phyloP scores from a whole-genome alignment of 768 basidiomycete species.

The Xerocomellus dryophilus region DNA sequence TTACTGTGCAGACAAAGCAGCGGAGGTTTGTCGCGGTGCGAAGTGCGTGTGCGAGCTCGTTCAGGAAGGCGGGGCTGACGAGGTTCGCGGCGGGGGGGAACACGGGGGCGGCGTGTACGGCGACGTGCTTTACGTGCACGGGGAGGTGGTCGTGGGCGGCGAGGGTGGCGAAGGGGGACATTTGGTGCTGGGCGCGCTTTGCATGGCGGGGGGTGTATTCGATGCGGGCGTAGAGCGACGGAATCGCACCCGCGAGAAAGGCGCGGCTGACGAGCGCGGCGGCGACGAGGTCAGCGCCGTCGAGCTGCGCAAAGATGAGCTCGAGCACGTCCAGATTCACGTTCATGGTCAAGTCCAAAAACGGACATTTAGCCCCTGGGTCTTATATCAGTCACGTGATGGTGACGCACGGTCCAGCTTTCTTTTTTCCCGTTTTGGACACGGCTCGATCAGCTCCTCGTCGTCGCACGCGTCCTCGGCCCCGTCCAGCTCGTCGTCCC shows the following conservation, averaged over 20 bases:
- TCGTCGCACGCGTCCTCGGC: conserved; percentile 20
- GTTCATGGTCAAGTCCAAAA: conserved; percentile 44
- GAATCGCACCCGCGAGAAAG: conserved; percentile 62
- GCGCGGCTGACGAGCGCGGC: conserved; percentile 63
- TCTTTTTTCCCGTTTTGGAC: conserved; percentile 15
- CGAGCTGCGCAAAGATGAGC: conserved; percentile 56
- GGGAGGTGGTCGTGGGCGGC: conserved; percentile 50
- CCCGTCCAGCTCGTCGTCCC: neutral
- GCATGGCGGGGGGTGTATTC: conserved; percentile 53
- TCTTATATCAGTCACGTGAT: conserved; percentile 13
- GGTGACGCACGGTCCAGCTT: conserved; percentile 22
- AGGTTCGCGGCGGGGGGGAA: conserved; percentile 30
- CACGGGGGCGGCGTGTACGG: conserved; percentile 48
- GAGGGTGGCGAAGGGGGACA: conserved; percentile 62
- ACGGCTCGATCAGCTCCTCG: conserved; percentile 20
- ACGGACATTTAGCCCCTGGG: conserved; percentile 7
- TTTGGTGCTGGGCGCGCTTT: conserved; percentile 47
- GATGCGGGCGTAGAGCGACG: conserved; percentile 57
- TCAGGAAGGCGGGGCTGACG: conserved; percentile 47
- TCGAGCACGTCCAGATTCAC: conserved; percentile 72
- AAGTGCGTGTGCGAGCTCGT: conserved; percentile 50
- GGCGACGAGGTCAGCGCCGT: conserved; percentile 52
- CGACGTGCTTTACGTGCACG: conserved; percentile 58
- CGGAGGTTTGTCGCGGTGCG: conserved; percentile 48
- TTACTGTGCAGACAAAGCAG: no score